phyloP scores from a whole-genome alignment of 75 land plant genomes.

The Cryptomeria japonica region DNA sequence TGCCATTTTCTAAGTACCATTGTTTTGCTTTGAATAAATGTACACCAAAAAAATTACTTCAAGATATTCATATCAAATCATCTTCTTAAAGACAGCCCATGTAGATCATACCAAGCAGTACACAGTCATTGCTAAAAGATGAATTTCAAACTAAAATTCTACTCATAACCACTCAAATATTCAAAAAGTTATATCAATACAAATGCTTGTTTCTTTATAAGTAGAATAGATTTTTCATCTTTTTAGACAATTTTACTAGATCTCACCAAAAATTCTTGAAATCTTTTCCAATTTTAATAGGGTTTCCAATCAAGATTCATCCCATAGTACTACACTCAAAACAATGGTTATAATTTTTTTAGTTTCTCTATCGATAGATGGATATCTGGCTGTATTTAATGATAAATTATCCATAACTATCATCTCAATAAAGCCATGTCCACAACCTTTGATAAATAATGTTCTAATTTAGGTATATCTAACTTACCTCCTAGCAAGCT shows the following conservation, averaged over 20 bases:
- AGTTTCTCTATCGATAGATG: neutral
- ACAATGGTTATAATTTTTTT: neutral
- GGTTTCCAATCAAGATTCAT: neutral
- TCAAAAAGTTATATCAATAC: neutral
- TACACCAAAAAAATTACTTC: no score
- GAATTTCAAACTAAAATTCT: neutral
- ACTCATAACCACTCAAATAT: neutral
- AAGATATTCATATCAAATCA: no score
- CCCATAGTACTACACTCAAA: neutral
- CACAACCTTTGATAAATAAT: neutral
- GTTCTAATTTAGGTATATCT: neutral
- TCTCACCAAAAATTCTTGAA: neutral
- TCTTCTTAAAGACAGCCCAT: no score
- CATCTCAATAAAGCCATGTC: neutral
- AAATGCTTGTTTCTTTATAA: neutral
- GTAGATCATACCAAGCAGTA: no score
- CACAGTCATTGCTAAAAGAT: no score
- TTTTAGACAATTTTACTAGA: neutral
- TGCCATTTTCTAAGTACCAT: neutral
- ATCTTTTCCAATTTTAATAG: neutral
- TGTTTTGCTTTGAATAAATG: neutral
- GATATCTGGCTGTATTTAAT: neutral
- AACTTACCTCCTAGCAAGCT: neutral
- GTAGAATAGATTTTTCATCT: neutral
- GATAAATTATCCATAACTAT: neutral